Evolutionary conservation across 306 rosid genomes (phyloP).

Genomic region (Cucurbita argyrosperma): DNA sequence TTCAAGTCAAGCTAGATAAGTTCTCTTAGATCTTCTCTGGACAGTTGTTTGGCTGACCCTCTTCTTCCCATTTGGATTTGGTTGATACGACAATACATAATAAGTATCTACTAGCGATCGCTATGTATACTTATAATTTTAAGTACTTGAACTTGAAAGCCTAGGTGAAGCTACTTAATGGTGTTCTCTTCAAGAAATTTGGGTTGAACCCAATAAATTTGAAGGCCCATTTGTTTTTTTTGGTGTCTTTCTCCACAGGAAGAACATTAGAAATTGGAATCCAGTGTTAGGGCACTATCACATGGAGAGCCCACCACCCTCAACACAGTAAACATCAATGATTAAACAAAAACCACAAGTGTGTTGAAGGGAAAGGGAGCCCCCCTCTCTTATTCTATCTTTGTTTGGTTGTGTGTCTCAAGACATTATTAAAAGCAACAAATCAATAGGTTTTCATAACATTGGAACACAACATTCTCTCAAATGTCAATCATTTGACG

Average conservation of each 20-base stretch:
- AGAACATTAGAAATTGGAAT: slow-evolving; percentile 10
- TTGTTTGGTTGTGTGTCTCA: neutral
- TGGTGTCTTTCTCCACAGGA: slow-evolving; percentile 5
- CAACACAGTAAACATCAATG: slow-evolving; percentile 2
- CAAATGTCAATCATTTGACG: neutral
- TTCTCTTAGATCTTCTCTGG: too few species aligned
- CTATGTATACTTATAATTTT: too few species aligned
- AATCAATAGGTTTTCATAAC: too few species aligned
- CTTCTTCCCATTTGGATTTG: too few species aligned
- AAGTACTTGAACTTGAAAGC: neutral
- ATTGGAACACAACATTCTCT: too few species aligned
- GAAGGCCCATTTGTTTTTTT: neutral
- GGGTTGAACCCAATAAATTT: neutral
- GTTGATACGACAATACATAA: too few species aligned
- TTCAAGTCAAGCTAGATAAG: too few species aligned
- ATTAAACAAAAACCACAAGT: neutral
- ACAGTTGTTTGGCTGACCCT: too few species aligned
- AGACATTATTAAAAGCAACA: neutral
- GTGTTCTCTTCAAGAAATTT: neutral
- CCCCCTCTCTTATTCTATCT: neutral
- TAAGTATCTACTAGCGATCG: too few species aligned
- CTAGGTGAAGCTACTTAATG: neutral
- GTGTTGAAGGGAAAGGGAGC: neutral
- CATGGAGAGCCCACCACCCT: slow-evolving; percentile 3
- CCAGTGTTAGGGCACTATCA: slow-evolving; percentile 11